Evolutionary conservation across 164 flowering plant species (phyloP).

Genomic region (Magnolia changhungtana): DNA sequence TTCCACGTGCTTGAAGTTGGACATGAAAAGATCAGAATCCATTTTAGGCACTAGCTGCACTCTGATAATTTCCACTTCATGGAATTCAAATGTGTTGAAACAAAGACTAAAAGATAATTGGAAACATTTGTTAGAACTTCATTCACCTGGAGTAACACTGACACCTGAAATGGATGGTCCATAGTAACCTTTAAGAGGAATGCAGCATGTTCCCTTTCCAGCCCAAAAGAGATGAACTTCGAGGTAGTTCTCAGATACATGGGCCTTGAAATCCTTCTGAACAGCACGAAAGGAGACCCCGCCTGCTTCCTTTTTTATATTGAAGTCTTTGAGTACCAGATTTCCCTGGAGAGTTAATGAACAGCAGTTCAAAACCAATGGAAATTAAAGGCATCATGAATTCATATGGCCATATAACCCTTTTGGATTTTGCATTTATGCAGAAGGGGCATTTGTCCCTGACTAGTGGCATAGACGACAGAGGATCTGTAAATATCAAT

Average conservation of each 20-base stretch:
- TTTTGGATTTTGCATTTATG: too few relatives aligned
- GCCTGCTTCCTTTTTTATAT: conserved; percentile 63
- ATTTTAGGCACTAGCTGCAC: too few relatives aligned
- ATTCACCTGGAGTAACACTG: conserved; percentile 65
- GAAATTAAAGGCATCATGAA: too few relatives aligned
- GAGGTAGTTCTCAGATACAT: conserved; percentile 59
- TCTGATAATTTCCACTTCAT: too few relatives aligned
- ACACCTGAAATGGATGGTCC: conserved; percentile 90
- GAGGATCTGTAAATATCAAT: too few relatives aligned
- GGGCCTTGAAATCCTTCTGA: conserved; percentile 27
- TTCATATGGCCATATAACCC: too few relatives aligned
- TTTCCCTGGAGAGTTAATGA: conserved; percentile 42
- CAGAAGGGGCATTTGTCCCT: too few relatives aligned
- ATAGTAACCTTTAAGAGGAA: conserved; percentile 66
- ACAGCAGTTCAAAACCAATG: background rate
- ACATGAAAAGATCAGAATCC: too few relatives aligned
- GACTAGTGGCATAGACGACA: too few relatives aligned
- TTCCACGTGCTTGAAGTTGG: conserved; percentile 25
- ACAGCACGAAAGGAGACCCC: conserved; percentile 50
- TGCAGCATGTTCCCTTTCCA: conserved; percentile 92
- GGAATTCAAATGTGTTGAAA: conserved; percentile 45
- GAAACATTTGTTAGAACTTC: background rate
- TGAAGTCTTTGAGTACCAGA: conserved; percentile 48
- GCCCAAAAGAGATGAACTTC: conserved; percentile 95
- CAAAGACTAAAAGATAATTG: background rate